A percentile compares a stretch with the other conserved stretches of the same genome.
Conservation (phyloP, 345 rosid species). For the Viola odorata region DNA sequence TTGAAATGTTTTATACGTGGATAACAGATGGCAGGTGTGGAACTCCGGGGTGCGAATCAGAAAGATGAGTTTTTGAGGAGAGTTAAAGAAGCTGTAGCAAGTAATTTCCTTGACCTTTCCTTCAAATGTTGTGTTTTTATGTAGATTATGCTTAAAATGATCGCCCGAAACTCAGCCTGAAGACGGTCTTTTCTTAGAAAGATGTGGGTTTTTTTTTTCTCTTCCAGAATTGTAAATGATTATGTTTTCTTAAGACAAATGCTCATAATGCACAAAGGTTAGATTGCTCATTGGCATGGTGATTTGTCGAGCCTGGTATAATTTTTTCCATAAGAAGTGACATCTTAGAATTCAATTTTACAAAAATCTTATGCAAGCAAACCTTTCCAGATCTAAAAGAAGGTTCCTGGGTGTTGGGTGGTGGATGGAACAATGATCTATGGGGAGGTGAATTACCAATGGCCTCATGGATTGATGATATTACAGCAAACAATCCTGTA, state of each 20-base stretch:
- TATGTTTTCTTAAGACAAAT: too few species aligned
- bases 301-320: too few species aligned
- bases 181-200: too few species aligned
- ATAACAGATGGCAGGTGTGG: slow-evolving; percentile 59
- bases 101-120: slow-evolving; percentile 34
- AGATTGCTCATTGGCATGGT: too few species aligned
- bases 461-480: slow-evolving; percentile 78
- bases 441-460: slow-evolving; percentile 93
- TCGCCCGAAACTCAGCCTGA: too few species aligned
- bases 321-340: too few species aligned
- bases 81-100: slow-evolving; percentile 64
- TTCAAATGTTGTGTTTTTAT: background rate
- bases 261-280: too few species aligned
- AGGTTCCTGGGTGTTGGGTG: slow-evolving; percentile 84
- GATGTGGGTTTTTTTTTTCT: too few species aligned
- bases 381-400: slow-evolving; percentile 38
- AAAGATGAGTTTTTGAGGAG: slow-evolving; percentile 67
- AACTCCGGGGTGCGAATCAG: slow-evolving; percentile 46
- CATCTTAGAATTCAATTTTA: too few species aligned
- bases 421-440: slow-evolving; percentile 93
- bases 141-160: background rate
- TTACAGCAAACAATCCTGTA: slow-evolving; percentile 75
- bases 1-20: slow-evolving; percentile 10
- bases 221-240: too few species aligned
- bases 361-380: too few species aligned